A percentile compares a stretch with the other conserved stretches of the same genome.
phyloP scores from a whole-genome alignment of 805 yeast species.

The Candida hungchunana region DNA sequence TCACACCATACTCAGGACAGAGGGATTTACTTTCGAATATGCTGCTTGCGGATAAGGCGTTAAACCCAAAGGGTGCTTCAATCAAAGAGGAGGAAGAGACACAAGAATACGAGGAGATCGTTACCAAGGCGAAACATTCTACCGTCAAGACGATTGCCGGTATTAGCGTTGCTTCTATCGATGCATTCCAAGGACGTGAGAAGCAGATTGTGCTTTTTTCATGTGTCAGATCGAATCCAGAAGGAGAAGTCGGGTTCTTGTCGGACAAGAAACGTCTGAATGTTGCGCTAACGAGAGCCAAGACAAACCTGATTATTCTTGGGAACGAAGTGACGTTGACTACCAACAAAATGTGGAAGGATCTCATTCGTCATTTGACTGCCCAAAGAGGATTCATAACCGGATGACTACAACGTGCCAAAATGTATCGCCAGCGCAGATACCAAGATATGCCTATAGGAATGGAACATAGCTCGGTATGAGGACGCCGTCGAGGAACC shows the following conservation, averaged over 20 bases:
- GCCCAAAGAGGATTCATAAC: too few relatives aligned
- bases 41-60: slow-evolving; percentile 44
- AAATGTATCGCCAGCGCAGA: slow-evolving; percentile 38
- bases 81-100: slow-evolving; percentile 50
- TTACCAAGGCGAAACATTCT: slow-evolving; percentile 13
- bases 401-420: too few relatives aligned
- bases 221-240: slow-evolving; percentile 63
- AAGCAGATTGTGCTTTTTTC: slow-evolving; percentile 73
- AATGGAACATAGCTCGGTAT: slow-evolving; percentile 27
- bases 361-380: too few relatives aligned
- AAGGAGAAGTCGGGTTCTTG: slow-evolving; percentile 54
- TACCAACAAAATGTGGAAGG: too few relatives aligned
- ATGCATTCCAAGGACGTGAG: slow-evolving; percentile 88
- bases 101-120: slow-evolving; percentile 50
- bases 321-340: too few relatives aligned
- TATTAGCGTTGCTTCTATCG: slow-evolving; percentile 58
- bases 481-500: slow-evolving; percentile 34
- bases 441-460: slow-evolving; percentile 29
- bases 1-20: slow-evolving; percentile 77
- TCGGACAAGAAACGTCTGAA: slow-evolving; percentile 59
- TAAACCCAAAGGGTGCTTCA: slow-evolving; percentile 50
- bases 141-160: slow-evolving; percentile 35
- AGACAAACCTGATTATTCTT: too few relatives aligned
- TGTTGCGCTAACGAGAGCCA: slow-evolving; percentile 74
- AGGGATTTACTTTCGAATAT: slow-evolving; percentile 54